Percentiles rank a stretch among this genome's conserved stretches.
phyloP scores from a whole-genome alignment of 768 basidiomycete species.

The Ramaria sp. region DNA sequence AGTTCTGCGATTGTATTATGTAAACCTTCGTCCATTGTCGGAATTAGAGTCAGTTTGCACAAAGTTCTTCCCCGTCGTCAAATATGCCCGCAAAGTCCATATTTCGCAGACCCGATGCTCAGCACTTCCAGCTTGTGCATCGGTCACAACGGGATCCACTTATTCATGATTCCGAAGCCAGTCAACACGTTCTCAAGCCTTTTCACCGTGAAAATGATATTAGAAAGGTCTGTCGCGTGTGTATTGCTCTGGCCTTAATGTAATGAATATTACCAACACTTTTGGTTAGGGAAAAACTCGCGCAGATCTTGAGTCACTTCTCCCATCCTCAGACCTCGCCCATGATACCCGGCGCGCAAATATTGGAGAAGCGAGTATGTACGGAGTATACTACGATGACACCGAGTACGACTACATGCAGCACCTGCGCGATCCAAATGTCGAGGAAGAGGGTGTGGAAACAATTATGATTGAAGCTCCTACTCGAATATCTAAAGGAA shows the following conservation, averaged over 20 bases:
- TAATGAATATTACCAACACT: slow-evolving; percentile 23
- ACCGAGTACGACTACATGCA: slow-evolving; percentile 98
- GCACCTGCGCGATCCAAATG: slow-evolving; percentile 73
- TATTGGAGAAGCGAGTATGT: slow-evolving; percentile 78
- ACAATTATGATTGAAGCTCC: slow-evolving; percentile 76
- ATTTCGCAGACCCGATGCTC: slow-evolving; percentile 80
- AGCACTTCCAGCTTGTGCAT: slow-evolving; percentile 95
- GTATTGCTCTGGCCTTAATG: slow-evolving; percentile 18
- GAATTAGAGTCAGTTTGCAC: too few relatives aligned
- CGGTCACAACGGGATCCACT: slow-evolving; percentile 93
- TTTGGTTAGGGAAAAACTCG: slow-evolving; percentile 61
- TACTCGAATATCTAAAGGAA: slow-evolving; percentile 24
- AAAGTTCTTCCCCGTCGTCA: background rate
- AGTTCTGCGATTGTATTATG: too few relatives aligned
- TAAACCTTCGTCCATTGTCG: too few relatives aligned
- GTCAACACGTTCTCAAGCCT: slow-evolving; percentile 79
- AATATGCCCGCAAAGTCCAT: slow-evolving; percentile 76
- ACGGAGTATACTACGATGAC: slow-evolving; percentile 93
- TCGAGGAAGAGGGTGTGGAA: slow-evolving; percentile 72
- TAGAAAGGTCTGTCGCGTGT: slow-evolving; percentile 38
- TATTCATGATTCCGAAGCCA: slow-evolving; percentile 86
- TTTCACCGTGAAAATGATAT: slow-evolving; percentile 56
- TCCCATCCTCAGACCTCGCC: slow-evolving; percentile 37
- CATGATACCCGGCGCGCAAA: slow-evolving; percentile 37
- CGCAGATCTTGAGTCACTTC: slow-evolving; percentile 59